A percentile compares a stretch with the other conserved stretches of the same genome.
These are phyloP conservation scores for Ascochyta pisi DNA, from an alignment of 2,329 filamentous ascomycete genomes.

Conservation along the genomic window DNA sequence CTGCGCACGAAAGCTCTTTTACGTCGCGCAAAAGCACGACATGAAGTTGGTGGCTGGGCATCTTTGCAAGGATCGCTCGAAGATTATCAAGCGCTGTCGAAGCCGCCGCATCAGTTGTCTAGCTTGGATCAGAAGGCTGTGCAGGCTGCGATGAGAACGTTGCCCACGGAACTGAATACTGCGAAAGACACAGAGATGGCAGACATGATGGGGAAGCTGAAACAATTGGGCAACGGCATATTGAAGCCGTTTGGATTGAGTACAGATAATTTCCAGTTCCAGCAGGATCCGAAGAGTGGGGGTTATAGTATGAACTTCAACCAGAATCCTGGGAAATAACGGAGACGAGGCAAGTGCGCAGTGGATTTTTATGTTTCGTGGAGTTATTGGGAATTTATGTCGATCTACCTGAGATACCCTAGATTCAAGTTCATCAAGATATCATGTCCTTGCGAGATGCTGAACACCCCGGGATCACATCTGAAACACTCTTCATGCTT, in stretches of 20 bases:
- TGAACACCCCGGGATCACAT: not conserved
- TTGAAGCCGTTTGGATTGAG: slow-evolving; percentile 92
- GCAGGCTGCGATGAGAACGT: slow-evolving; percentile 65
- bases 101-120: slow-evolving; percentile 65
- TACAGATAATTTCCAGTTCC: slow-evolving; percentile 94
- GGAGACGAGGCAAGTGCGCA: not conserved
- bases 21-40: slow-evolving; percentile 75
- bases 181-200: slow-evolving; percentile 88
- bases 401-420: slow-evolving; percentile 7
- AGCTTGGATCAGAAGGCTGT: slow-evolving; percentile 72
- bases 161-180: slow-evolving; percentile 74
- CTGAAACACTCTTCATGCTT: not conserved
- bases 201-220: slow-evolving; percentile 98
- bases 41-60: slow-evolving; percentile 77
- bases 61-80: slow-evolving; percentile 78
- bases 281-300: slow-evolving; percentile 85
- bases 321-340: slow-evolving; percentile 45
- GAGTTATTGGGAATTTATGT: not conserved
- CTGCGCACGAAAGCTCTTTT: slow-evolving; percentile 85
- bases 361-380: not conserved
- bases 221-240: slow-evolving; percentile 88
- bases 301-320: slow-evolving; percentile 94
- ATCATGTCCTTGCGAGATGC: not conserved
- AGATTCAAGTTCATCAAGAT: not conserved
- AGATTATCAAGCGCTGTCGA: slow-evolving; percentile 75